Conservation (phyloP, 768 basidiomycete species). For the Phanerodontia chrysosporium region DNA sequence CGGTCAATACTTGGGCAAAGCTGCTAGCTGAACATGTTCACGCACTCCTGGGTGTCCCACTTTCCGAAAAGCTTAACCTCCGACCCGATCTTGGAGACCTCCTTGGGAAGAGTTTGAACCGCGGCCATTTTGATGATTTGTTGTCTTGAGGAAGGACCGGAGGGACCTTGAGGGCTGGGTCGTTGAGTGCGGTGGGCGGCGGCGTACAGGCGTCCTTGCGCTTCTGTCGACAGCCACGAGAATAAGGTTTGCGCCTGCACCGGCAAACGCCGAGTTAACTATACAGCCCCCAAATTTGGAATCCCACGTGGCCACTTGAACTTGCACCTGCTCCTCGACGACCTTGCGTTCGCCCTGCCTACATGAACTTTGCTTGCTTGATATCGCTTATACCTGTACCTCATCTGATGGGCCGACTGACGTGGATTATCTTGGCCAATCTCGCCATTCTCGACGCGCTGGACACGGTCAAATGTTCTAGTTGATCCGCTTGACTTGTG, state of each 20-base stretch:
- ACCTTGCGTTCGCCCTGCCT: not conserved
- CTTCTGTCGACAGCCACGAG: constrained; percentile 17
- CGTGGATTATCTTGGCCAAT: too few relatives aligned
- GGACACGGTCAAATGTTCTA: too few relatives aligned
- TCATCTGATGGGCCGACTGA: too few relatives aligned
- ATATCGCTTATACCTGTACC: too few relatives aligned
- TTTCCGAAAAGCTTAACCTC: constrained; percentile 97
- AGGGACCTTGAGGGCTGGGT: constrained; percentile 18
- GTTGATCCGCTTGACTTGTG: too few relatives aligned
- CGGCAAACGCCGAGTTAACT: constrained; percentile 36
- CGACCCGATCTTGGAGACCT: constrained; percentile 74
- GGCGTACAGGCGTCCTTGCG: not conserved
- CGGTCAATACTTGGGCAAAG: not conserved
- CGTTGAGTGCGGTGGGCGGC: constrained; percentile 4
- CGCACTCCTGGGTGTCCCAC: constrained; percentile 98
- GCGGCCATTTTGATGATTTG: constrained; percentile 45
- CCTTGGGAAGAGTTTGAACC: constrained; percentile 73
- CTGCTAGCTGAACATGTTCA: constrained; percentile 18
- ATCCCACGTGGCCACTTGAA: not conserved
- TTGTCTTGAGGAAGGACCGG: constrained; percentile 15
- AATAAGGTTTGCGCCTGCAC: constrained; percentile 42
- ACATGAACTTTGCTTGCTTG: too few relatives aligned
- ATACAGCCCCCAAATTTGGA: constrained; percentile 31
- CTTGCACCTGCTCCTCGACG: not conserved
- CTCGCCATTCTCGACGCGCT: too few relatives aligned